Evolutionary conservation across 2,329 filamentous ascomycete species (phyloP).

Genomic region (Epichloe bromicola): DNA sequence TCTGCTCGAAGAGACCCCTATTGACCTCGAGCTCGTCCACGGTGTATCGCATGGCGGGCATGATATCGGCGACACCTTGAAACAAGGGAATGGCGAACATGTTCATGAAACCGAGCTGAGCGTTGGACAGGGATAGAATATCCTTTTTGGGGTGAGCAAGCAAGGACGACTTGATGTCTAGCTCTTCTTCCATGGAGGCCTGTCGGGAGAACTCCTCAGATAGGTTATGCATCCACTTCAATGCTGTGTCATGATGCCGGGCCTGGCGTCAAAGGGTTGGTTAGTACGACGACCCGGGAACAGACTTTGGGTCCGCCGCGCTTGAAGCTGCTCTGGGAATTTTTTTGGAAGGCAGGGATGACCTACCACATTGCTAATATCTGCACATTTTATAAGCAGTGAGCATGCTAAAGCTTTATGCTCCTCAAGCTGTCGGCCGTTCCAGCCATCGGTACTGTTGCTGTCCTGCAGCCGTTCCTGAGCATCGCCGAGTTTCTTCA

Average conservation of each 20-base stretch:
- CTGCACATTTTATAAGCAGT: constrained; percentile 90
- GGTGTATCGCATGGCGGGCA: constrained; percentile 74
- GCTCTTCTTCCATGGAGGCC: constrained; percentile 77
- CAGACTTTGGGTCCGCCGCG: neutral
- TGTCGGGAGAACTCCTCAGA: constrained; percentile 92
- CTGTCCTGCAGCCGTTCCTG: constrained; percentile 65
- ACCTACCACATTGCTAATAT: constrained; percentile 95
- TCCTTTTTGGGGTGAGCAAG: constrained; percentile 79
- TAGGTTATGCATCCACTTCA: constrained; percentile 85
- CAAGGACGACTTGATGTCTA: constrained; percentile 77
- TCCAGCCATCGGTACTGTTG: constrained; percentile 59
- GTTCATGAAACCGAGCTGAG: constrained; percentile 93
- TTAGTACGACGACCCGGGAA: neutral
- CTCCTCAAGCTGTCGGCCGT: constrained; percentile 60
- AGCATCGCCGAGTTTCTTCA: constrained; percentile 71
- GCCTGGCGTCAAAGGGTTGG: constrained; percentile 40
- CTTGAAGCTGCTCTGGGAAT: no score
- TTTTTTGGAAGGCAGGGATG: no score
- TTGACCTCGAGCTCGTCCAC: constrained; percentile 72
- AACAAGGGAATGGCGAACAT: constrained; percentile 90
- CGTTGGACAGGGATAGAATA: constrained; percentile 65
- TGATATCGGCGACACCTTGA: constrained; percentile 70
- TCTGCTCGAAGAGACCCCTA: constrained; percentile 57
- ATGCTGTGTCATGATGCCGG: constrained; percentile 67
- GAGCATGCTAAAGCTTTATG: constrained; percentile 75